These are phyloP conservation scores for Hortiboletus campestris DNA, from an alignment of 768 basidiomycete genomes.

Conservation along the genomic window DNA sequence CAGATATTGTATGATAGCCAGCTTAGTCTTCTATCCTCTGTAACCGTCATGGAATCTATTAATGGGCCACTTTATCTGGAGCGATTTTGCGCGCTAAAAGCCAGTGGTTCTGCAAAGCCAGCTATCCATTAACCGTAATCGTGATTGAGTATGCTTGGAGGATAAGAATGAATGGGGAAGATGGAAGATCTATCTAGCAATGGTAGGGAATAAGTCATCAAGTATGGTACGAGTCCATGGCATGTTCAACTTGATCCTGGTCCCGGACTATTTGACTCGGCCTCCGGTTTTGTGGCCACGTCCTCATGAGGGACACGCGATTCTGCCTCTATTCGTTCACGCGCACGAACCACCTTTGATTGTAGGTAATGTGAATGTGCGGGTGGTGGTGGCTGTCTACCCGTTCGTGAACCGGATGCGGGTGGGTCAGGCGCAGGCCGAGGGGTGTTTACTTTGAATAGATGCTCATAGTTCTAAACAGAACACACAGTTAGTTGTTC, in stretches of 20 bases:
- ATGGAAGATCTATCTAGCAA: conserved; percentile 19
- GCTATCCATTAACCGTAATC: conserved; percentile 14
- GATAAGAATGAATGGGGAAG: conserved; percentile 30
- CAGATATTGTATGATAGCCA: background rate
- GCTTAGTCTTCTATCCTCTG: background rate
- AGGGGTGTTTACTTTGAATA: conserved; percentile 88
- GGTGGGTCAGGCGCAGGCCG: conserved; percentile 52
- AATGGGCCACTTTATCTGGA: background rate
- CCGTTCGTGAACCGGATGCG: conserved; percentile 35
- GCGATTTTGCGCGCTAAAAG: background rate
- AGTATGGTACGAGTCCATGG: conserved; percentile 1
- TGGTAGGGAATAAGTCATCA: conserved; percentile 17
- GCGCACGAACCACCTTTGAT: conserved; percentile 94
- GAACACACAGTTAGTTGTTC: background rate
- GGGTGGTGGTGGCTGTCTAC: conserved; percentile 43
- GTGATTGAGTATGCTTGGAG: conserved; percentile 15
- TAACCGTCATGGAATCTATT: background rate
- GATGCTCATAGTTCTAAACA: conserved; percentile 82
- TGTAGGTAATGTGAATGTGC: conserved; percentile 88
- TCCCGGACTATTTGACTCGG: conserved; percentile 16
- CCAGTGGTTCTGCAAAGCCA: background rate
- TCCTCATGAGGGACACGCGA: conserved; percentile 31
- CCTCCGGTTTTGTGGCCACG: conserved; percentile 17
- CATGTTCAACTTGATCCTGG: conserved; percentile 23
- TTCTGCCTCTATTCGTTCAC: conserved; percentile 95